Conservation (phyloP, 495 filamentous ascomycete genomes). For the Hyaloscypha finlandica region DNA sequence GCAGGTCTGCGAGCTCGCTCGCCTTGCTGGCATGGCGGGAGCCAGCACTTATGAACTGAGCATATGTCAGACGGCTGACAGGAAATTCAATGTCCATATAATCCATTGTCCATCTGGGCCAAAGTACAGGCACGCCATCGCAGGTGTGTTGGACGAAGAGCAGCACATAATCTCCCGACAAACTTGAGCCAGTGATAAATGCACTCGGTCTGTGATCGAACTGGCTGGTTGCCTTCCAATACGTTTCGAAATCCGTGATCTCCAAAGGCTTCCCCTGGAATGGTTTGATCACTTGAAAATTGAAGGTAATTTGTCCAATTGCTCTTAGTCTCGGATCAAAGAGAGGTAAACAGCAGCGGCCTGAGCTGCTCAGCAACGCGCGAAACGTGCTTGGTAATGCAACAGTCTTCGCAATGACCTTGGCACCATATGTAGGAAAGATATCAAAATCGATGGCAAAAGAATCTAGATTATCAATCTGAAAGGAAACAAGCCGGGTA, state of each 20-base stretch:
- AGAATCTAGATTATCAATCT: slow-evolving; percentile 87
- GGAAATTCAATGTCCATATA: slow-evolving; percentile 81
- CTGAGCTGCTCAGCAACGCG: slow-evolving; percentile 70
- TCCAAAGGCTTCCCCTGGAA: slow-evolving; percentile 93
- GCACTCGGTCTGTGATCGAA: slow-evolving; percentile 78
- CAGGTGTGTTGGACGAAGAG: slow-evolving; percentile 88
- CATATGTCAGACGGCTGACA: slow-evolving; percentile 70
- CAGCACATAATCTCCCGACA: slow-evolving; percentile 90
- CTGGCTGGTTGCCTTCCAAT: slow-evolving; percentile 98
- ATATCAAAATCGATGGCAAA: slow-evolving; percentile 98
- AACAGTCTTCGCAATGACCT: slow-evolving; percentile 93
- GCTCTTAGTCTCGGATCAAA: slow-evolving; percentile 90
- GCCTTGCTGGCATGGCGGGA: slow-evolving; percentile 46
- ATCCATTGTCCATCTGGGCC: slow-evolving; percentile 76
- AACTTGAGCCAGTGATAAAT: slow-evolving; percentile 90
- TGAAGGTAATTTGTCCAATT: slow-evolving; percentile 93
- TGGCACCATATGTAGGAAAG: slow-evolving; percentile 95
- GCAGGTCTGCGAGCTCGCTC: slow-evolving; percentile 41
- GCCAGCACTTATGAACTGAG: slow-evolving; percentile 72
- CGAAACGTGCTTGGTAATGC: slow-evolving; percentile 85
- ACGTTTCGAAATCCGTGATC: slow-evolving; percentile 96
- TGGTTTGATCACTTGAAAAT: slow-evolving; percentile 94
- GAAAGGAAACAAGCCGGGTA: slow-evolving; percentile 87
- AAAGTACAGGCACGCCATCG: slow-evolving; percentile 84
- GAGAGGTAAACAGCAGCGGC: slow-evolving; percentile 79